phyloP scores from a whole-genome alignment of 139 green algal species.

The Deuterostichococcus epilithicus region DNA sequence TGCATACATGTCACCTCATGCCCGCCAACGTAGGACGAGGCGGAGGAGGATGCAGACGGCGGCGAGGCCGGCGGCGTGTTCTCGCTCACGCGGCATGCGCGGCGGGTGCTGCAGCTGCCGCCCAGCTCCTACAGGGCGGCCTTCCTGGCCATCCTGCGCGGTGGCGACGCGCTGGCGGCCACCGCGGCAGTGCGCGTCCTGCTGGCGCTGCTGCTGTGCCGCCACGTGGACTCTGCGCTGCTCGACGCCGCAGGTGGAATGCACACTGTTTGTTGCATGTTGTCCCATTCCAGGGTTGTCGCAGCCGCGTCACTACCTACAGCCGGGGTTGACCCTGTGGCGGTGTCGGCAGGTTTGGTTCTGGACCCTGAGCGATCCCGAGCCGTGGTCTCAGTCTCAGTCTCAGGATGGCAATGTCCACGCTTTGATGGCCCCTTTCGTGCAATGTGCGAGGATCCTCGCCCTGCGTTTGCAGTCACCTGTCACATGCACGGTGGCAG shows the following conservation, averaged over 20 bases:
- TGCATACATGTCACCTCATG: no score
- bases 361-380: no score
- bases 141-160: conserved; percentile 37
- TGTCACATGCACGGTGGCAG: background rate
- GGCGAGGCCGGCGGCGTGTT: background rate
- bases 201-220: conserved; percentile 30
- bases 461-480: background rate
- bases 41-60: background rate
- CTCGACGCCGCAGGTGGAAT: conserved; percentile 36
- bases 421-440: no score
- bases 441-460: no score
- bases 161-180: conserved; percentile 28
- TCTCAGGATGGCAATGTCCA: no score
- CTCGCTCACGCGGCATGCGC: background rate
- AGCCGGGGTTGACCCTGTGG: no score
- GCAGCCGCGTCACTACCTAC: no score
- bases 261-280: background rate
- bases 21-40: no score
- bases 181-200: conserved; percentile 45
- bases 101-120: background rate
- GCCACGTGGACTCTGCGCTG: conserved; percentile 25
- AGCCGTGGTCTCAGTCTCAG: no score
- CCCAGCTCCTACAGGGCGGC: conserved; percentile 26
- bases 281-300: no score
- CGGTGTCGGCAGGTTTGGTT: no score